Evolutionary conservation across 164 flowering plant genomes (phyloP).

Genomic region (Aristolochia californica): DNA sequence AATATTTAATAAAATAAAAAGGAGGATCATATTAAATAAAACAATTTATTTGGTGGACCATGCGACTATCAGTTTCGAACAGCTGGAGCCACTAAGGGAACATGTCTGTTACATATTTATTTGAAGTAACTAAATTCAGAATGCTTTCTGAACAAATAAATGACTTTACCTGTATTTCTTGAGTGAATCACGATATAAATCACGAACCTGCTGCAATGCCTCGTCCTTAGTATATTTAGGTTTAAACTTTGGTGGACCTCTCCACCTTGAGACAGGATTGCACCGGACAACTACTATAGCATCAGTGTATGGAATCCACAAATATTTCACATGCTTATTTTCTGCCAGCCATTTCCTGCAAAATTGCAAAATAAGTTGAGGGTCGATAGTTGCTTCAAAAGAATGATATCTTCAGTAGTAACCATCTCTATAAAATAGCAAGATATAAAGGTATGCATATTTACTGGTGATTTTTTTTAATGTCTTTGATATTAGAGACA

Average conservation of each 20-base stretch:
- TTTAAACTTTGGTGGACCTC: constrained; percentile 70
- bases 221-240: constrained; percentile 76
- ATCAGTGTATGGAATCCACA: constrained; percentile 90
- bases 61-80: too few relatives aligned
- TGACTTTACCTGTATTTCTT: constrained; percentile 50
- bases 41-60: too few relatives aligned
- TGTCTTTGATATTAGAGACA: constrained; percentile 67
- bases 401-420: neutral
- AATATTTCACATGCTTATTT: constrained; percentile 93
- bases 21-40: too few relatives aligned
- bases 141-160: neutral
- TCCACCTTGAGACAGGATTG: constrained; percentile 84
- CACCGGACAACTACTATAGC: constrained; percentile 87
- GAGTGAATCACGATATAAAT: constrained; percentile 59
- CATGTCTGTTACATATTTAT: too few relatives aligned
- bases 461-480: constrained; percentile 94
- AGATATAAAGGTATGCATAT: neutral
- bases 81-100: too few relatives aligned
- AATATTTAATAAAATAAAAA: too few relatives aligned
- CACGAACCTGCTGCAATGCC: constrained; percentile 77
- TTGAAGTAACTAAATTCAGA: too few relatives aligned
- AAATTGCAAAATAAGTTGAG: constrained; percentile 1
- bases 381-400: neutral
- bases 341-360: constrained; percentile 80
- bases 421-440: neutral